A percentile compares a stretch with the other conserved stretches of the same genome.
These are phyloP conservation scores for Alternaria infectoria DNA, from an alignment of 2,329 filamentous ascomycete species.

Conservation along the genomic window DNA sequence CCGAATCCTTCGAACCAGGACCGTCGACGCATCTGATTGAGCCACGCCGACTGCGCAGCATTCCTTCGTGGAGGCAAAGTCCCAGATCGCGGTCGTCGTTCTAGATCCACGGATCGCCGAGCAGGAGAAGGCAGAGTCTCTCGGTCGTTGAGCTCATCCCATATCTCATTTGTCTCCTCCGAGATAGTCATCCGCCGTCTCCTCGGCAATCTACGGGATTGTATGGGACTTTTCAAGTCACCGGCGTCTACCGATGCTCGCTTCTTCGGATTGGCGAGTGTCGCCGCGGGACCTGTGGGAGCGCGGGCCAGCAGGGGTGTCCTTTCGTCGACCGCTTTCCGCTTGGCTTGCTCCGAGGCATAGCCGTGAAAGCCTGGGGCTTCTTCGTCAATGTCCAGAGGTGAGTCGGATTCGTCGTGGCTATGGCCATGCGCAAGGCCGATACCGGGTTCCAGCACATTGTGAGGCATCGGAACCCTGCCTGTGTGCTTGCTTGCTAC, in stretches of 20 bases:
- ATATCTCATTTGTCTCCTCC: slow-evolving; percentile 79
- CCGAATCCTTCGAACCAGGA: slow-evolving; percentile 45
- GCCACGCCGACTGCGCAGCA: slow-evolving; percentile 38
- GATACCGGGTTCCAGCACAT: slow-evolving; percentile 79
- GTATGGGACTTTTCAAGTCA: slow-evolving; percentile 29
- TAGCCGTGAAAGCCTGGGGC: slow-evolving; percentile 37
- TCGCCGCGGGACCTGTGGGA: slow-evolving; percentile 40
- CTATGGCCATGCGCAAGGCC: slow-evolving; percentile 76
- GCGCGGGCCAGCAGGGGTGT: slow-evolving; percentile 46
- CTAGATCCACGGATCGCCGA: slow-evolving; percentile 38
- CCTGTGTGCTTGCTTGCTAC: slow-evolving; percentile 42
- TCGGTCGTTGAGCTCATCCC: slow-evolving; percentile 81
- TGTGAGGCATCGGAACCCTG: slow-evolving; percentile 58
- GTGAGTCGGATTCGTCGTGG: slow-evolving; percentile 56
- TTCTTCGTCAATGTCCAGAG: slow-evolving; percentile 37
- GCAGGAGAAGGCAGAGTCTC: slow-evolving; percentile 37
- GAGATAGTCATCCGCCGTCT: slow-evolving; percentile 58
- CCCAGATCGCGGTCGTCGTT: slow-evolving; percentile 42
- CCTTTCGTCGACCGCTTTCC: slow-evolving; percentile 38
- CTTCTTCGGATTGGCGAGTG: slow-evolving; percentile 31
- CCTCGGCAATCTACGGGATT: slow-evolving; percentile 29
- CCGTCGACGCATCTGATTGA: slow-evolving; percentile 44
- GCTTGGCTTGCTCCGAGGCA: slow-evolving; percentile 33
- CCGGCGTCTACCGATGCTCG: slow-evolving; percentile 27
- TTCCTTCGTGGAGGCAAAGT: slow-evolving; percentile 39